phyloP scores from a whole-genome alignment of 371 early-diverging fungal genomes.

The Funneliformis caledonium region DNA sequence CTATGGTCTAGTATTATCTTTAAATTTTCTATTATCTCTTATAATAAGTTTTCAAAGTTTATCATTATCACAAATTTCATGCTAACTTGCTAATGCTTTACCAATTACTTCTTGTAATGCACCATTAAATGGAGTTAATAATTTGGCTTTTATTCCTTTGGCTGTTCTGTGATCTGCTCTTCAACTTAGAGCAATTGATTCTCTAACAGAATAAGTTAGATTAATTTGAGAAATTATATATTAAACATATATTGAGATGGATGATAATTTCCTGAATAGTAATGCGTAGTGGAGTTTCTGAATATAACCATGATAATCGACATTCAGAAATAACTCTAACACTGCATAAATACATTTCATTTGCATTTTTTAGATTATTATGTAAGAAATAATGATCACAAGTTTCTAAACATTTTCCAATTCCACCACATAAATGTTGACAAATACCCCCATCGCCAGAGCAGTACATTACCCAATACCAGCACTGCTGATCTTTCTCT shows the following conservation, averaged over 20 bases:
- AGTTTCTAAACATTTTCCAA: not conserved
- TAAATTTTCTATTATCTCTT: not conserved
- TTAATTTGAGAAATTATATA: slow-evolving; percentile 11
- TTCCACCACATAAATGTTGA: no score
- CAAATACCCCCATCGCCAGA: no score
- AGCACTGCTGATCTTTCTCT: no score
- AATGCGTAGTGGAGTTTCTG: not conserved
- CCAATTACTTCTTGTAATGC: not conserved
- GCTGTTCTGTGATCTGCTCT: not conserved
- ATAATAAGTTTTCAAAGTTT: no score
- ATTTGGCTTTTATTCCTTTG: slow-evolving; percentile 7
- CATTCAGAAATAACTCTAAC: no score
- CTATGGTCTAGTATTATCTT: not conserved
- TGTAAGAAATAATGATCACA: not conserved
- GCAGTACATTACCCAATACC: no score
- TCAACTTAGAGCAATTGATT: not conserved
- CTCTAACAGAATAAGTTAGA: not conserved
- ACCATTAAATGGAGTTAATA: slow-evolving; percentile 6
- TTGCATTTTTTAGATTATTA: no score
- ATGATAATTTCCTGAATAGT: not conserved
- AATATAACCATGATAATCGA: not conserved
- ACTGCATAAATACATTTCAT: no score
- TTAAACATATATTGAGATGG: not conserved
- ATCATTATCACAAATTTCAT: not conserved
- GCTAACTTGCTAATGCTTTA: not conserved